Percentiles rank a stretch among this genome's conserved stretches.
These are phyloP conservation scores for Dictyostelium discoideum DNA, from an alignment of 78 protist species.

Conservation along the genomic window DNA sequence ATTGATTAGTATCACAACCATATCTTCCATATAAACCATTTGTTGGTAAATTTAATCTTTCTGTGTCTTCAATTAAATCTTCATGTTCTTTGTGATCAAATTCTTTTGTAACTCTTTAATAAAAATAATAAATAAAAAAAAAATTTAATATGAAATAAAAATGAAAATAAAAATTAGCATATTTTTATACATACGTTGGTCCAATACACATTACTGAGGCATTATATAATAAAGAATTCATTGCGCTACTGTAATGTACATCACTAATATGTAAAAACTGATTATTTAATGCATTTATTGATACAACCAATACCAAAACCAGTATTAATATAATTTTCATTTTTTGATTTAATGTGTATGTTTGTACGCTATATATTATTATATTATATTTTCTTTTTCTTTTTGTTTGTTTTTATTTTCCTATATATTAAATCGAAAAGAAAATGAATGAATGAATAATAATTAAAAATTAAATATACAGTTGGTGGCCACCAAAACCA, in stretches of 20 bases:
- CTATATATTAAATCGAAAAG: too few species aligned
- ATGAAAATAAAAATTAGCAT: too few species aligned
- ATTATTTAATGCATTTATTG: background rate
- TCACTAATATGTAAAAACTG: constrained; percentile 49
- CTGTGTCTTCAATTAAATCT: background rate
- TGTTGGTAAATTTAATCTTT: background rate
- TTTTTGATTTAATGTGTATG: background rate
- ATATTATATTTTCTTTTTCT: background rate
- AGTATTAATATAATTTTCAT: background rate
- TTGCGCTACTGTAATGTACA: constrained; percentile 44
- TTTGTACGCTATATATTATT: background rate
- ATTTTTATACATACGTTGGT: background rate
- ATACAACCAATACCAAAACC: background rate
- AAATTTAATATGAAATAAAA: background rate
- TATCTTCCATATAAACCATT: constrained; percentile 68
- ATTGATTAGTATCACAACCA: constrained; percentile 68
- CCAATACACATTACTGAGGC: constrained; percentile 22
- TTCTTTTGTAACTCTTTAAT: background rate
- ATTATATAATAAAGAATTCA: constrained; percentile 17
- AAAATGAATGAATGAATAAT: too few species aligned
- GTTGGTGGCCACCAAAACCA: background rate
- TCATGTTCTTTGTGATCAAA: constrained; percentile 1
- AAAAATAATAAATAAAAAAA: background rate
- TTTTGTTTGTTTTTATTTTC: too few species aligned
- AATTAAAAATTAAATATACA: too few species aligned